Percentiles rank a stretch among this genome's conserved stretches.
Conservation (phyloP, 1,139 yeast species). For the Candida sanyaensis region DNA sequence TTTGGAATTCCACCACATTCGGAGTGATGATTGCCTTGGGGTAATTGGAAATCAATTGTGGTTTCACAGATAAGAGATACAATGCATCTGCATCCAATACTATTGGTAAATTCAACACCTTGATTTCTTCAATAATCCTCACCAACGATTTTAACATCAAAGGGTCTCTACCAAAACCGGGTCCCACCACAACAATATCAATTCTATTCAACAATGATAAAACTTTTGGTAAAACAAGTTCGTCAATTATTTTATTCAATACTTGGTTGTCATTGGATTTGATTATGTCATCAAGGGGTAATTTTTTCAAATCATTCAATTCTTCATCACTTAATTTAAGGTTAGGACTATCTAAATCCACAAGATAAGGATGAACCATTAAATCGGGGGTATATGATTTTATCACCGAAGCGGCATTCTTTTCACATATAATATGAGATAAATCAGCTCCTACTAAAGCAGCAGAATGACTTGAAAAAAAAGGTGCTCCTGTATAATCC, state of each 20-base stretch:
- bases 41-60: conserved; percentile 52
- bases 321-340: conserved; percentile 18
- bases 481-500: conserved; percentile 97
- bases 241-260: conserved; percentile 36
- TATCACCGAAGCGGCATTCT: conserved; percentile 74
- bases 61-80: conserved; percentile 57
- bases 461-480: conserved; percentile 81
- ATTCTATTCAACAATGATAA: conserved; percentile 57
- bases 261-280: conserved; percentile 16
- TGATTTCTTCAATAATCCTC: conserved; percentile 58
- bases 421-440: conserved; percentile 84
- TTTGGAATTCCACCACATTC: conserved; percentile 78
- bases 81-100: conserved; percentile 91
- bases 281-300: conserved; percentile 23
- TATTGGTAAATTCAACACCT: conserved; percentile 57
- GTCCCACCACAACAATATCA: conserved; percentile 87
- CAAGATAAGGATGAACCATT: conserved; percentile 93
- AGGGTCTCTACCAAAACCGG: conserved; percentile 87
- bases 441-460: conserved; percentile 87
- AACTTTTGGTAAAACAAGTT: conserved; percentile 56
- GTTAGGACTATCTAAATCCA: conserved; percentile 28
- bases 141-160: conserved; percentile 64
- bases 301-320: conserved; percentile 15
- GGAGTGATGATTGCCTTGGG: conserved; percentile 77
- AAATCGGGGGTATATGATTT: conserved; percentile 89